These are phyloP conservation scores for Cyclotella cryptica DNA, from an alignment of 108 stramenopile species.

Conservation along the genomic window DNA sequence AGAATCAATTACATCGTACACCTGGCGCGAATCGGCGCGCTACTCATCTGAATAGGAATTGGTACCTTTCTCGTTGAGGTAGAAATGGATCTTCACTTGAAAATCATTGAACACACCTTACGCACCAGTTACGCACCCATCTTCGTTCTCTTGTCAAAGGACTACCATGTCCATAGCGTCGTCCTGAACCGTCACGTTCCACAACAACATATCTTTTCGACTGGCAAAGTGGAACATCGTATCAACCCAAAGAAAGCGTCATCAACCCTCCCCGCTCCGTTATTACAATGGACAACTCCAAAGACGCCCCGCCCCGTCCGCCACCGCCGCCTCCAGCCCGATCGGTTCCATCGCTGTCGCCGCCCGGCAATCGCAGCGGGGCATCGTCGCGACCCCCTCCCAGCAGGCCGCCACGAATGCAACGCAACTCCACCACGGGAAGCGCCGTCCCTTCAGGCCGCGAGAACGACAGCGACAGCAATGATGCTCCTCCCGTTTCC, in stretches of 20 bases:
- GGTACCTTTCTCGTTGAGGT: no score
- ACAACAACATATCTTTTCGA: no score
- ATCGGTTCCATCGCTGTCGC: not conserved
- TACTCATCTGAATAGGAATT: no score
- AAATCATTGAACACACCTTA: no score
- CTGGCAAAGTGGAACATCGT: no score
- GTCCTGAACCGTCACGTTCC: no score
- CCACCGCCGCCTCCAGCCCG: not conserved
- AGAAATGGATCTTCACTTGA: no score
- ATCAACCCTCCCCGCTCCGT: not conserved
- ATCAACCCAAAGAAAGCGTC: not conserved
- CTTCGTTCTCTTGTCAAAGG: no score
- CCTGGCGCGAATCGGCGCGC: no score
- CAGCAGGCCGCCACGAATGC: constrained; percentile 5
- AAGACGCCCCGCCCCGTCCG: constrained; percentile 1
- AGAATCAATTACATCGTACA: no score
- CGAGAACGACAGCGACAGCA: not conserved
- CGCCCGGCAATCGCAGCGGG: not conserved
- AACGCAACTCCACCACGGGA: constrained; percentile 15
- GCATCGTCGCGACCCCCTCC: not conserved
- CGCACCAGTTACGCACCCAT: no score
- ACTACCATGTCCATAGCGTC: no score
- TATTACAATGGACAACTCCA: not conserved
- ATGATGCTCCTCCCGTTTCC: not conserved
- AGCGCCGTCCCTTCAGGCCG: not conserved